Evolutionary conservation across 257 asterid species (phyloP), one percentile per base, ranked within the genome.

Genomic region (Haberlea rhodopensis): DNA sequence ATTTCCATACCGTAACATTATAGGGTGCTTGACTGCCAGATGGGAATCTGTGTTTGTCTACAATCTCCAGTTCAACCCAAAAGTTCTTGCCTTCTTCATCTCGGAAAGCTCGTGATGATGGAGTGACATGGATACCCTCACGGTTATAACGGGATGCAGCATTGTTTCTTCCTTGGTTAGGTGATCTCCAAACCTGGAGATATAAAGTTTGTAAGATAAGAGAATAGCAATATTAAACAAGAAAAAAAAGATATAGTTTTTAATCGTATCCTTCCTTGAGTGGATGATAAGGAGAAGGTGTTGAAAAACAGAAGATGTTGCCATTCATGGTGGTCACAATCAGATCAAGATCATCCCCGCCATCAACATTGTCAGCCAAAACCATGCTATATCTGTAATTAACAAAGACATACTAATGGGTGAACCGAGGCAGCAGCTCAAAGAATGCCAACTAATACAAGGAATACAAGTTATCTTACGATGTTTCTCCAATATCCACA

Each of bases 261-360:
- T 9, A 19, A 34, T 52, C 19, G 22, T 34, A 60, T 65, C 81
- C 56, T 78, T 65, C 99, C 92, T 88, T 94, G 78, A 88, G 95
- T 76, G 99, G 97, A 84, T 88, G 96, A 80, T 94, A 92, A 8
- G 99, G 94, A 28, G 96, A 76, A 79, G 99, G 96, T 57, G 96
- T 90, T 25, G 99, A 94, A 71, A 94, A 94, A 80, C 99, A 94
- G 72, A 94, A 94, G 84, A 94, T 96, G 58, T 94, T 94, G 60
- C 99, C 97, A 57, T 94, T 94, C 99, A 94, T 94, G 72, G 99
- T 94, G 69, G 97, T 79, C 48, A 94, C 96, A 71, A 94, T 76
- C 67, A 94, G 97, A 73, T 94, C 99, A 61, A 94, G 96, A 77
- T 94, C 99, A 73, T 94, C 97, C 61, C 99, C 99, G n/a, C 97